Base-by-base conservation (phyloP, 2,329 filamentous ascomycete genomes). In the Colletotrichum siamense region DNA sequence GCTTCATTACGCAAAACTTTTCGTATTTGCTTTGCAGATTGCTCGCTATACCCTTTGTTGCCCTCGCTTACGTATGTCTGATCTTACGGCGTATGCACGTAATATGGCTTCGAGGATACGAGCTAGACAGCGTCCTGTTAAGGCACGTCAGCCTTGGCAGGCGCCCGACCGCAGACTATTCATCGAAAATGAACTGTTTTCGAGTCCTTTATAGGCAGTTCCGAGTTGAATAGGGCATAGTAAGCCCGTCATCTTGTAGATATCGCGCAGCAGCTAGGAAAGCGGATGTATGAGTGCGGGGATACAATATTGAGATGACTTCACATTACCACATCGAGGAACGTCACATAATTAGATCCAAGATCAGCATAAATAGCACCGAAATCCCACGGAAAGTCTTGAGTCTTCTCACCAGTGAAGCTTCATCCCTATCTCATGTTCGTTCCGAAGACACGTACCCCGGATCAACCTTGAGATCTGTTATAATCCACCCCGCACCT, bases 321-420 rank as follows among this genome's bases (percentile, higher is more conserved):
- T 28, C 24, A 22, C 55, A 22, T 28, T 59, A 18, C 55, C 8
- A 28, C 4, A 59, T 28, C 5, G 6, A 18, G 15, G 3, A 59
- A 28, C 16, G 13, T 18, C 13, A 18, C 55, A 59, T 59, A 9
- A 10, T 18, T 9, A 59, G 24, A 59, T 12, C 3, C 9, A 18
- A 28, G 55, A 16, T 28, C 26, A 28, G 5, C 9, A 28, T 28
- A 59, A 59, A 28, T 59, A 59, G 13, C 0, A 9, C 12, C 2
- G 1, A 16, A 18, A 4, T 18, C 0, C 4, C 55, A 28, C 3
- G 3, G 13, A 18, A 6, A 9, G 9, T 3, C 2, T 28, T 18
- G 24, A 59, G 3, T 0, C 8, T 9, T 28, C 8, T 28, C 13
- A 6, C 9, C 8, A 18, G 24, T 18, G 3, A 18, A 2, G 16